Percentiles rank a stretch among this genome's conserved stretches.
Evolutionary conservation across 768 basidiomycete genomes (phyloP).

Genomic region (Rickenella mellea): DNA sequence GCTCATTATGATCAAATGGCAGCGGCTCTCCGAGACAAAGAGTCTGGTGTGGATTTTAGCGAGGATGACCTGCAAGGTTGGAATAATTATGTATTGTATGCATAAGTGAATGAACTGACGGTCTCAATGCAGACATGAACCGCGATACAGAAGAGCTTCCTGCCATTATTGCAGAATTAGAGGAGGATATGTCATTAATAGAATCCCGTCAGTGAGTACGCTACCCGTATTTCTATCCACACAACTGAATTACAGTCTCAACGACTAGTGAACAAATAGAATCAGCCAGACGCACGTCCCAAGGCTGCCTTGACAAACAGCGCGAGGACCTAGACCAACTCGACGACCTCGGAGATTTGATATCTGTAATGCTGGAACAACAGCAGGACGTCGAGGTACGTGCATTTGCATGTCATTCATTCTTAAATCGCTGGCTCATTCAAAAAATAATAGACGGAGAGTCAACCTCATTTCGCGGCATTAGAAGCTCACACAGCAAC

Average conservation of each 20-base stretch:
- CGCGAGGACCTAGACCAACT: conserved; percentile 48
- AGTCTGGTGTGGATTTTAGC: conserved; percentile 55
- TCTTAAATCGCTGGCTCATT: background rate
- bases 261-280: conserved; percentile 40
- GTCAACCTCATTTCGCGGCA: conserved; percentile 39
- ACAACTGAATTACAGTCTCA: background rate
- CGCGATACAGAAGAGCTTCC: conserved; percentile 74
- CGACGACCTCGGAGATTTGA: conserved; percentile 71
- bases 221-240: background rate
- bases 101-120: background rate
- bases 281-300: conserved; percentile 30
- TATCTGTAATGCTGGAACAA: conserved; percentile 64
- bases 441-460: conserved; percentile 36
- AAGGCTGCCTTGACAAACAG: conserved; percentile 42
- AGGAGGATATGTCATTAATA: conserved; percentile 47
- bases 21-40: conserved; percentile 52
- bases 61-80: conserved; percentile 65
- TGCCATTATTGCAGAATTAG: conserved; percentile 62
- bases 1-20: conserved; percentile 76
- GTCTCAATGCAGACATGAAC: conserved; percentile 52
- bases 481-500: conserved; percentile 55
- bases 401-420: background rate
- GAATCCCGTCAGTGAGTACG: conserved; percentile 45
- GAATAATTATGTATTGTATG: conserved; percentile 1
- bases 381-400: conserved; percentile 63